Evolutionary conservation across 73 alveolate genomes (phyloP).

Genomic region (Halteria grandinella): DNA sequence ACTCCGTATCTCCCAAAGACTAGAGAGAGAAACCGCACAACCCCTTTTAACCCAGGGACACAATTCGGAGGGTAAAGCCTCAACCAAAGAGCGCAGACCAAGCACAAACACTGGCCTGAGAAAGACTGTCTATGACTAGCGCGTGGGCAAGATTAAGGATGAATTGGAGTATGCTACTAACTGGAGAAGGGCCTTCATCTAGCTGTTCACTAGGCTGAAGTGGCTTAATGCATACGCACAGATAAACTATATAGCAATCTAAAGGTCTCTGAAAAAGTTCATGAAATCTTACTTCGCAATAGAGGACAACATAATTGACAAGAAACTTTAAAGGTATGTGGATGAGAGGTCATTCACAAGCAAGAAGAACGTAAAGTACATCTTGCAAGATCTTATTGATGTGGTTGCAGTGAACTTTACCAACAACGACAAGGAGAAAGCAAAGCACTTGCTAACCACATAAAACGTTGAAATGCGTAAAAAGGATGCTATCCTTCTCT

Average conservation of each 20-base stretch:
- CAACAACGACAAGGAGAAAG: conserved; percentile 19
- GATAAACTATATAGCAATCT: conserved; percentile 35
- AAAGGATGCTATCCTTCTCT: conserved; percentile 35
- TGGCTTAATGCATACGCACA: conserved; percentile 51
- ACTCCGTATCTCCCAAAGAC: not conserved
- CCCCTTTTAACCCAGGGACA: too few relatives aligned
- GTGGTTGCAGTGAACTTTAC: not conserved
- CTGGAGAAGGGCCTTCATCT: conserved; percentile 57
- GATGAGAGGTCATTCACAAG: not conserved
- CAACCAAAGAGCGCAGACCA: not conserved
- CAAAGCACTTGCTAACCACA: not conserved
- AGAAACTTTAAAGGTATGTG: not conserved
- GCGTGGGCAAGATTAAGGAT: conserved; percentile 22
- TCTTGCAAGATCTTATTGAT: not conserved
- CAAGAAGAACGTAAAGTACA: not conserved
- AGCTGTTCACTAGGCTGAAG: not conserved
- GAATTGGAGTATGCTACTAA: conserved; percentile 59
- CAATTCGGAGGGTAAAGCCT: not conserved
- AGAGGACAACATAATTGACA: conserved; percentile 38
- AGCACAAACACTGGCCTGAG: not conserved
- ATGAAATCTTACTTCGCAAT: conserved; percentile 14
- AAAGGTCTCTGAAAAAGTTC: conserved; percentile 6
- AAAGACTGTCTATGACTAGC: not conserved
- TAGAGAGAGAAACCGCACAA: not conserved
- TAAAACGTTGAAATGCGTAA: conserved; percentile 22